Evolutionary conservation across 257 asterid species (phyloP), one percentile per base, ranked within the genome.

Genomic region (Leptodermis oblonga): DNA sequence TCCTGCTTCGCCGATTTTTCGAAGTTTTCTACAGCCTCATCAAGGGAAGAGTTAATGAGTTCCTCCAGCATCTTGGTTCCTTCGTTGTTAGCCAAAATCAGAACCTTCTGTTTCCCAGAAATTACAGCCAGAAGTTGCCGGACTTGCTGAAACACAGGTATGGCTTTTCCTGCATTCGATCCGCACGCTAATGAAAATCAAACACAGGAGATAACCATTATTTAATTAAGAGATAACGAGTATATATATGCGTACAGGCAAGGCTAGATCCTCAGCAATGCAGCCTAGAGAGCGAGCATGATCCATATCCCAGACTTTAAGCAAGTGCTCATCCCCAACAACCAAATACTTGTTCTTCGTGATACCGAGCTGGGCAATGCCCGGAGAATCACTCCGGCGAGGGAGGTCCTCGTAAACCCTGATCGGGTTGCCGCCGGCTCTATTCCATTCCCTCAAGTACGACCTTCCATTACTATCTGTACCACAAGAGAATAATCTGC

Each of bases 401-500:
- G 45, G 10, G 39, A 89, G 89, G 67, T 88, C 94, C 22, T 42
- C 17, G 73, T 85, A 89, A 37, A 31, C 76, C 75, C 85, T 80
- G 17, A 37, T 62, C 60, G 85, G 69, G 66, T 26, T 67, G 55
- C 92, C 92, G 74, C 85, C 86, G 18, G 31, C 65, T 30, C 81
- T 85, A 26, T 82, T 63, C 96, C 94, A 89, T 65, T 89, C 94
- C n/a, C 84, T 87, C 33, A 87, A 67, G 76, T 49, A 80, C 0
- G 96, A 84, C 28, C 80, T 84, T 73, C 94, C 88, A 3, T 71
- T 65, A 72, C 72, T 73, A 78, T 82, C 79, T 6, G 88, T 87
- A 70, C 96, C 94, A 67, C 94, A 83, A 30, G 92, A 84, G 75
- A 89, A 89, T 62, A 86, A 76, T 87, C 93, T 88, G 20, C 17